Base-by-base conservation (phyloP, 208 protist genomes). In the Acanthamoeba castellanii region DNA sequence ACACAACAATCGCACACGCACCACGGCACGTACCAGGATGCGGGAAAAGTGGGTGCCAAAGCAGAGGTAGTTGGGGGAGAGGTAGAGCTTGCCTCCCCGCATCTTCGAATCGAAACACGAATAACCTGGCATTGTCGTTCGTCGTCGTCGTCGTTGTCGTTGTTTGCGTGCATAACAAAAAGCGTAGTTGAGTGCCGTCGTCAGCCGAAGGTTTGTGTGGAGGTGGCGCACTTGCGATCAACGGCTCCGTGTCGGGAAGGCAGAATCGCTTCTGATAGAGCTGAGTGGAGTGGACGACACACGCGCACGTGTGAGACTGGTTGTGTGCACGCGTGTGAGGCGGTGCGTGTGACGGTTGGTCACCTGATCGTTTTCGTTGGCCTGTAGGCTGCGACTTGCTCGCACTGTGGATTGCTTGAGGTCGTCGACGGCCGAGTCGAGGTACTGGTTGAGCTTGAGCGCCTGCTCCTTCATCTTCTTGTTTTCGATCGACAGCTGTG, bases 51-150 rank as follows among this genome's bases (percentile, higher is more conserved):
- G 82, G 13, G 82, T 68, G 9, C 82, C 82, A 64, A 90, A 90
- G 82, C 82, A 90, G 55, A 90, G 30, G 27, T 70, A 90, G 82
- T 90, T 90, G 27, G 82, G 82, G 16, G 82, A 90, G 9, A 90
- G 82, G 30, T 90, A 90, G 22, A 90, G n/a, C 47, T 90, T 90
- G 47, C 82, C 82, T 4, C 82, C 82, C 9, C 82, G 82, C 57
- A 90, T 59, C 47, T 64, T 57, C 27, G n/a, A 22, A 68, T 90
- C 82, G 27, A 90, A 47, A 90, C 82, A 90, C 25, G 82, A 27
- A 66, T 90, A 90, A 32, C 55, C 82, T 90, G 42, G 11, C 13
- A 42, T 76, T 3, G 3, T 30, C 30, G n/a, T 76, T 30, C 13
- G n/a, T 16, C 7, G 13, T 4, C 45, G 7, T 22, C 25, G 32